These are phyloP conservation scores for Truncatella angustata DNA, from an alignment of 2,329 filamentous ascomycete species.

Conservation along the genomic window DNA sequence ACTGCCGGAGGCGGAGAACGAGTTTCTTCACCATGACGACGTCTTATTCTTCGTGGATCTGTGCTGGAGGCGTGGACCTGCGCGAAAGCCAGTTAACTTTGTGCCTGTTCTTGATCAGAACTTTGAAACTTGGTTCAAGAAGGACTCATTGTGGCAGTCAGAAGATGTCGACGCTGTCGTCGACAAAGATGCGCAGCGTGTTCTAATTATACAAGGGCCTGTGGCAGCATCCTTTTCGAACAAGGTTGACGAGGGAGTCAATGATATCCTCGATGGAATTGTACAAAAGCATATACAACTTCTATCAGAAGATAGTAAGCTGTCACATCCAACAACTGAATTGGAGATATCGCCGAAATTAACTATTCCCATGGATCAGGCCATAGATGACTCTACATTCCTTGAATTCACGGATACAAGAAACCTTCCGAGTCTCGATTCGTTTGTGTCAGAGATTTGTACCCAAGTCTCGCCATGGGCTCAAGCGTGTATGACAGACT, in stretches of 20 bases:
- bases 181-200: conserved; percentile 90
- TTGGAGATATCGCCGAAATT: too few relatives aligned
- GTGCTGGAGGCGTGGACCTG: conserved; percentile 80
- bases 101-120: conserved; percentile 93
- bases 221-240: conserved; percentile 89
- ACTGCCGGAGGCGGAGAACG: conserved; percentile 84
- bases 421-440: too few relatives aligned
- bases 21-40: conserved; percentile 97
- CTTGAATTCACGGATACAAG: too few relatives aligned
- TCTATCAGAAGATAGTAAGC: too few relatives aligned
- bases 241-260: conserved; percentile 86
- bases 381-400: too few relatives aligned
- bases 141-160: conserved; percentile 98
- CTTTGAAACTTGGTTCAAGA: conserved; percentile 99
- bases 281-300: too few relatives aligned
- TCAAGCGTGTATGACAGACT: too few relatives aligned
- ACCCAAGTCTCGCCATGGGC: too few relatives aligned
- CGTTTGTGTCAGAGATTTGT: too few relatives aligned
- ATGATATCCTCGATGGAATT: conserved; percentile 91
- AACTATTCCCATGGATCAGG: too few relatives aligned
- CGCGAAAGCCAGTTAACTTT: conserved; percentile 97
- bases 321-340: conserved; percentile 48
- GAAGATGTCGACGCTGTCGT: conserved; percentile 96
- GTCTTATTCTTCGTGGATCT: conserved; percentile 93
- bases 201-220: conserved; percentile 93